Evolutionary conservation across 768 basidiomycete genomes (phyloP).

Genomic region (Russula earlei): DNA sequence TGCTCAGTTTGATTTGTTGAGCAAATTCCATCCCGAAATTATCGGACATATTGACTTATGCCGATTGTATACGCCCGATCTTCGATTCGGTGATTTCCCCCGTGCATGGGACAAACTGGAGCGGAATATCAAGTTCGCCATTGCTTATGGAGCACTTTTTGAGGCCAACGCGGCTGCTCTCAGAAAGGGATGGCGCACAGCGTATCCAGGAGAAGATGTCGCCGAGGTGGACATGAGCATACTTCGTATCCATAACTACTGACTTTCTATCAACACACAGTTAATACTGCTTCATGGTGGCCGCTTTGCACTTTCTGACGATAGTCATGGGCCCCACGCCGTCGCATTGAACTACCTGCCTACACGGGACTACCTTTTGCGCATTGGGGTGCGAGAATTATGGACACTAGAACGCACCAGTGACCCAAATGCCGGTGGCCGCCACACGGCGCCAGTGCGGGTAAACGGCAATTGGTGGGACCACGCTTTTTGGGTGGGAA

Average conservation of each 20-base stretch:
- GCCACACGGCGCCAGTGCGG: constrained; percentile 35
- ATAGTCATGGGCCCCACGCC: constrained; percentile 84
- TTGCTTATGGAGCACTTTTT: constrained; percentile 82
- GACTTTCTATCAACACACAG: constrained; percentile 32
- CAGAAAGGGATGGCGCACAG: constrained; percentile 78
- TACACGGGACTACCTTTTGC: constrained; percentile 53
- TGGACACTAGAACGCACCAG: constrained; percentile 47
- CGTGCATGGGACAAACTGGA: constrained; percentile 54
- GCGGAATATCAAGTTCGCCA: constrained; percentile 65
- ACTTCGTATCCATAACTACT: constrained; percentile 8
- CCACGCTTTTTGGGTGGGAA: constrained; percentile 45
- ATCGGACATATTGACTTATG: constrained; percentile 93
- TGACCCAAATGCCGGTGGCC: constrained; percentile 37
- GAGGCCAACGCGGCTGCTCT: constrained; percentile 91
- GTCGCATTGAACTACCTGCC: constrained; percentile 81
- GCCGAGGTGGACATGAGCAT: constrained; percentile 44
- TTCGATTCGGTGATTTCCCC: constrained; percentile 48
- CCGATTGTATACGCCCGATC: constrained; percentile 65
- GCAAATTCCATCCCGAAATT: constrained; percentile 71
- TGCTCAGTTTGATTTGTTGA: constrained; percentile 64
- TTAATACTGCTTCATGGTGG: constrained; percentile 61
- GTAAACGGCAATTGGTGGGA: constrained; percentile 47
- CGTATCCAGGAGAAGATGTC: constrained; percentile 78
- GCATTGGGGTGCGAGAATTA: constrained; percentile 49
- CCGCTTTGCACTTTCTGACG: constrained; percentile 82